Conservation (phyloP, 2,329 filamentous ascomycete genomes). For the Colletotrichum viniferum region DNA sequence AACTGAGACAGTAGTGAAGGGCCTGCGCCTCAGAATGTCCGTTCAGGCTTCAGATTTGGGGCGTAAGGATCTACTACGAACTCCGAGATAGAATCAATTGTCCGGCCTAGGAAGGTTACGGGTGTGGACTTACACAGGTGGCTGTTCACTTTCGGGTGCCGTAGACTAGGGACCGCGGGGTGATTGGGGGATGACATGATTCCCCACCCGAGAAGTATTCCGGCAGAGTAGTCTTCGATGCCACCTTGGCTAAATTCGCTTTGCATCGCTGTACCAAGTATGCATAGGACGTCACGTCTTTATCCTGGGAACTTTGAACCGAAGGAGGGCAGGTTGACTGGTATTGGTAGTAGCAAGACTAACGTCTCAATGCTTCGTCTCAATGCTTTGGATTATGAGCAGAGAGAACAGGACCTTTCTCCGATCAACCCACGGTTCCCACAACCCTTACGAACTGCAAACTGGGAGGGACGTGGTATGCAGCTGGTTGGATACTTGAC, state of each 20-base stretch:
- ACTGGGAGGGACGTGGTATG: rapidly evolving
- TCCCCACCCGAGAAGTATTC: neutral
- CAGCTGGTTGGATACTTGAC: neutral
- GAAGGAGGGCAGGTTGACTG: rapidly evolving
- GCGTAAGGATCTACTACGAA: neutral
- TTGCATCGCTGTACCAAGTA: neutral
- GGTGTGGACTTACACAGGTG: neutral
- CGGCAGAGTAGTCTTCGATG: neutral
- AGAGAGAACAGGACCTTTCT: neutral
- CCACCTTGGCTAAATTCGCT: neutral
- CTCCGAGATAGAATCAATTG: neutral
- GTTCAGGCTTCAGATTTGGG: neutral
- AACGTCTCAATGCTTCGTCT: neutral
- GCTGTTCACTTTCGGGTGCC: neutral
- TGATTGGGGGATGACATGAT: neutral
- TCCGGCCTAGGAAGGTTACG: neutral
- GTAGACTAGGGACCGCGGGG: neutral
- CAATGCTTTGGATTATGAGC: neutral
- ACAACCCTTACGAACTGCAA: neutral
- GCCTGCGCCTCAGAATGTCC: too few species aligned
- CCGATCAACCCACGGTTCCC: neutral
- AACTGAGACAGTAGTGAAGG: neutral
- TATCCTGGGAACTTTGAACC: neutral
- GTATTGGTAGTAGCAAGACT: neutral
- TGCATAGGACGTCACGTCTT: neutral